Evolutionary conservation across 192 early-diverging fungal species (phyloP), one percentile per base, ranked within the genome.

Genomic region (Backusella macrospora): DNA sequence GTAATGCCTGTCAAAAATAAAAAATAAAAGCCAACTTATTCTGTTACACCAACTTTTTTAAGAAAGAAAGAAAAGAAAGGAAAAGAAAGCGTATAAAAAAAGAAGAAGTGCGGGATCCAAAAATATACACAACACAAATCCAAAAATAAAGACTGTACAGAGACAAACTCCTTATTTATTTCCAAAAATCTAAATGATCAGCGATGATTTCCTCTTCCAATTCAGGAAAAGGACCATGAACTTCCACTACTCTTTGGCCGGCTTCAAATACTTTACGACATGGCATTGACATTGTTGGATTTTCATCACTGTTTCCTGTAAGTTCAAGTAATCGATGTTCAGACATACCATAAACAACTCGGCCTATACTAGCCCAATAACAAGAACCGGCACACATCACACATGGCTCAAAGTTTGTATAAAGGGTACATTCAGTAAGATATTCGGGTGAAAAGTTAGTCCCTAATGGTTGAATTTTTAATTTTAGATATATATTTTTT

Each of bases 171-270:
- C 23, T 63, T 34, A 26, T 62, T 62, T 12, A 48, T 45, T 71
- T 77, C 76, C 70, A 77, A 42, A 77, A 77, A 18, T 77, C 43
- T 23, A 77, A 45, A 37, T 77, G 76, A 16, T 77, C 76, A 2
- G 47, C 43, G 15, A 64, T 34, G 15, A 77, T 73, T 13, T 72
- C 76, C 18, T 77, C 40, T 34, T 77, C 76, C 40, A 77, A 66
- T 62, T 77, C 71, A 46, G 65, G 65, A 40, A 73, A 77, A 8
- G 70, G 76, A 37, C 75, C 76, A n/a, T 62, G 37, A 6, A 77
- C 71, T 0, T 77, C 13, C 1, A 77, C 64, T 55, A 67, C 6
- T 62, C 76, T 64, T 42, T 77, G 76, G 5, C 76, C 76, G 4
- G 76, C 71, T 15, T 46, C 44, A 73, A 77, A 77, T 62, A 77